Conservation (phyloP, 2,329 filamentous ascomycete genomes). For the Colletotrichum tofieldiae region DNA sequence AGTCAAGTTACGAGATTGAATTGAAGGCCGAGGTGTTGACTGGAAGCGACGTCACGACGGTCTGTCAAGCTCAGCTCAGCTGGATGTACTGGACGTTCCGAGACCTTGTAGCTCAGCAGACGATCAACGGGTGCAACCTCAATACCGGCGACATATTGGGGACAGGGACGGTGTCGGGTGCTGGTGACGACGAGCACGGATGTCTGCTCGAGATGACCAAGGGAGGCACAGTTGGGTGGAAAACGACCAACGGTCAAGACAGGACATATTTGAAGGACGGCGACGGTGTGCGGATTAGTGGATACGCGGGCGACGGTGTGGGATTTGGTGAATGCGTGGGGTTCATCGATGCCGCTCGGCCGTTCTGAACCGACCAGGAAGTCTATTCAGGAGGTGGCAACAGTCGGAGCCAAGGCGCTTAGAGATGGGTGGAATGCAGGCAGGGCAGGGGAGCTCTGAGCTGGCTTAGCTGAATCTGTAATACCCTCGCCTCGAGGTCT, state of each 20-base stretch:
- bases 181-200: slow-evolving; percentile 52
- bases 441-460: background rate
- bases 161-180: slow-evolving; percentile 59
- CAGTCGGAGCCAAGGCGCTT: background rate
- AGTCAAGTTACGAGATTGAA: slow-evolving; percentile 54
- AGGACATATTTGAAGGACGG: slow-evolving; percentile 58
- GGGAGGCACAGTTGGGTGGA: slow-evolving; percentile 52
- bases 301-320: slow-evolving; percentile 59
- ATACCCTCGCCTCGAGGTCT: slow-evolving; percentile 19
- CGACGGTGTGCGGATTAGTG: slow-evolving; percentile 56
- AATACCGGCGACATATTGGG: slow-evolving; percentile 59
- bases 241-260: slow-evolving; percentile 50
- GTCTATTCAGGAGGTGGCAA: slow-evolving; percentile 1
- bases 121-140: slow-evolving; percentile 55
- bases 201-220: slow-evolving; percentile 59
- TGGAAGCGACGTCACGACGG: slow-evolving; percentile 45
- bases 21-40: slow-evolving; percentile 50
- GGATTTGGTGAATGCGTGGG: slow-evolving; percentile 58
- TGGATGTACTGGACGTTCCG: slow-evolving; percentile 58
- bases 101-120: slow-evolving; percentile 56
- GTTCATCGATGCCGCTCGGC: slow-evolving; percentile 28
- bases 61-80: slow-evolving; percentile 50
- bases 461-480: slow-evolving; percentile 10
- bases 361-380: slow-evolving; percentile 26
- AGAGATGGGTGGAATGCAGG: background rate